These are phyloP conservation scores for Wickerhamomyces ciferrii DNA, from an alignment of 805 yeast genomes.

Conservation along the genomic window DNA sequence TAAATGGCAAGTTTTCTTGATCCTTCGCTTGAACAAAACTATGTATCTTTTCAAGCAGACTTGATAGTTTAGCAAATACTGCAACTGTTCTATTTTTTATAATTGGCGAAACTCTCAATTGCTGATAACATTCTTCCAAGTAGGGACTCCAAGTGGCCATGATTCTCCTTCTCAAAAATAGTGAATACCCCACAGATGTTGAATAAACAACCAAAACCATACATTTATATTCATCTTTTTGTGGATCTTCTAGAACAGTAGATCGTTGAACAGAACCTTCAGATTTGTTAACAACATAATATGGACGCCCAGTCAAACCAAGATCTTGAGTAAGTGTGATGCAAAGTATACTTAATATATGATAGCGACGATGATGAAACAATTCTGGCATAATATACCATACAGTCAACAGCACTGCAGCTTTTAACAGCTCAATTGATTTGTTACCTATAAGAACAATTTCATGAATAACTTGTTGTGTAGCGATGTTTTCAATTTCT, in stretches of 20 bases:
- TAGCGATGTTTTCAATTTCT: conserved; percentile 46
- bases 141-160: conserved; percentile 57
- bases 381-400: conserved; percentile 88
- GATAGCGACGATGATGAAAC: conserved; percentile 74
- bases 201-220: conserved; percentile 56
- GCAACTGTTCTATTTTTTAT: conserved; percentile 40
- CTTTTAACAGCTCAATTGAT: conserved; percentile 59
- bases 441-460: conserved; percentile 67
- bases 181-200: conserved; percentile 55
- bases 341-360: conserved; percentile 59
- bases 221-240: conserved; percentile 40
- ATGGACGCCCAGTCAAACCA: conserved; percentile 58
- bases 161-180: conserved; percentile 60
- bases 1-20: conserved; percentile 11
- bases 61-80: conserved; percentile 51
- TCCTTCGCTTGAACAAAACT: conserved; percentile 9
- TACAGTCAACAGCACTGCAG: conserved; percentile 52
- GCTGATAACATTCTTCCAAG: conserved; percentile 53
- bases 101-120: conserved; percentile 33
- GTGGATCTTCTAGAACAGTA: conserved; percentile 31
- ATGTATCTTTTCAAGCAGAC: conserved; percentile 52
- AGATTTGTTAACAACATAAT: conserved; percentile 32
- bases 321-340: conserved; percentile 69
- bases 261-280: conserved; percentile 38
- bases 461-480: conserved; percentile 48